These are phyloP conservation scores for Chlamydomonas sp. DNA, from an alignment of 139 green algal species.

Conservation along the genomic window DNA sequence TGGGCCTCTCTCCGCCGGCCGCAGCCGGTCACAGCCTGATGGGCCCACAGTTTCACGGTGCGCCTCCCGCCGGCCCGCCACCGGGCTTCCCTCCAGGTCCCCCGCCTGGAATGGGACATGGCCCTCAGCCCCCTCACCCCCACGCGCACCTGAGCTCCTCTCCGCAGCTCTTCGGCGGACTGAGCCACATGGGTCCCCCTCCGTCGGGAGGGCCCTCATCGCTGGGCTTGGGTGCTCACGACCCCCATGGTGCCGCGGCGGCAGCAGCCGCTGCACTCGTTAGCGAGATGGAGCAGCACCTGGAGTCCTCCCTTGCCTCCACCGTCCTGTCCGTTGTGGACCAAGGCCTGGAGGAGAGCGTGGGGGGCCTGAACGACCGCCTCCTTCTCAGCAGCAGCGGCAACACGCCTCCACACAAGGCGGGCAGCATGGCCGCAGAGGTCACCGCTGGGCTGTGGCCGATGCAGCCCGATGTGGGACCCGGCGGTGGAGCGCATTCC, in stretches of 20 bases:
- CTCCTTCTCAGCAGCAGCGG: constrained; percentile 1
- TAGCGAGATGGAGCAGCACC: constrained; percentile 6
- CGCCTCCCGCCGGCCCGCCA: too few relatives aligned
- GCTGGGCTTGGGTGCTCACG: too few relatives aligned
- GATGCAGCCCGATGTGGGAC: not conserved
- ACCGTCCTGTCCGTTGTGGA: constrained; percentile 32
- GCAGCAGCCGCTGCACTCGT: not conserved
- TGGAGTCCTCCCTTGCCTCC: constrained; percentile 9
- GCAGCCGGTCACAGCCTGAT: too few relatives aligned
- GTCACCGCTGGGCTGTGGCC: not conserved
- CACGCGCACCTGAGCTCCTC: too few relatives aligned
- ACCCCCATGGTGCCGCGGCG: not conserved
- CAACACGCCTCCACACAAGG: too few relatives aligned
- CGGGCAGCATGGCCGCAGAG: not conserved
- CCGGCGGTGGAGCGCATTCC: too few relatives aligned
- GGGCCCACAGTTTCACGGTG: too few relatives aligned
- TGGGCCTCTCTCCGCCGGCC: too few relatives aligned
- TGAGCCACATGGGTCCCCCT: not conserved
- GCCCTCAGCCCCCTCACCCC: too few relatives aligned
- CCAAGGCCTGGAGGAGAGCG: constrained; percentile 30
- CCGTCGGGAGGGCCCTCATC: not conserved
- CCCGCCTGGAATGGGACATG: too few relatives aligned
- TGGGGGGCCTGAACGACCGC: not conserved
- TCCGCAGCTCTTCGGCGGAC: too few relatives aligned
- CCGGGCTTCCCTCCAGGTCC: too few relatives aligned